A percentile compares a stretch with the other conserved stretches of the same genome.
phyloP scores from a whole-genome alignment of 495 filamentous ascomycete species.

The Corynascus novoguineensis region DNA sequence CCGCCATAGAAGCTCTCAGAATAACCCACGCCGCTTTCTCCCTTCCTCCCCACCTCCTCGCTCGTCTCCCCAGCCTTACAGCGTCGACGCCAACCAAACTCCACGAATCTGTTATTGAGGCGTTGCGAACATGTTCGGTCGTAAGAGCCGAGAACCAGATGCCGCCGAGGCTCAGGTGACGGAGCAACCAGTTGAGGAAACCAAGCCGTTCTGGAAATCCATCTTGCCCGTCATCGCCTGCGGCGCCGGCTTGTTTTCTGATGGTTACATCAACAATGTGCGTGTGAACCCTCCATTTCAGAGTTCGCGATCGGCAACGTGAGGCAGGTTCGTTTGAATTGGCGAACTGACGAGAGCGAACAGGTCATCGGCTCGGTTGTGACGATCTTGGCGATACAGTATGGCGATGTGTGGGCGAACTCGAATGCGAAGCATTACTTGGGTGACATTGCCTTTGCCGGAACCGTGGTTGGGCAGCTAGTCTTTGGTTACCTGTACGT shows the following conservation, averaged over 20 bases:
- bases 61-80: too few species aligned
- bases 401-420: slow-evolving; percentile 55
- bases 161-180: neutral
- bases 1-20: too few species aligned
- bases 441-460: slow-evolving; percentile 76
- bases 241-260: slow-evolving; percentile 83
- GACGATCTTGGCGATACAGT: slow-evolving; percentile 61
- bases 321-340: too few species aligned
- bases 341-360: neutral
- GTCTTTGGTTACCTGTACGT: slow-evolving; percentile 65
- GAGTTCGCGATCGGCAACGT: too few species aligned
- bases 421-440: slow-evolving; percentile 67
- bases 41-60: neutral
- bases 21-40: neutral
- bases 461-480: slow-evolving; percentile 80
- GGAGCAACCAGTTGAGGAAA: neutral
- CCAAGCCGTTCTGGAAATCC: slow-evolving; percentile 17
- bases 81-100: too few species aligned
- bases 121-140: neutral
- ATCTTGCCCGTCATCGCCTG: slow-evolving; percentile 63
- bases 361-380: slow-evolving; percentile 79
- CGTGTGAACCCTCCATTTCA: neutral
- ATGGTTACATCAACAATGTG: slow-evolving; percentile 82
- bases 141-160: neutral
- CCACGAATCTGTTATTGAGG: neutral